phyloP scores from a whole-genome alignment of 805 yeast genomes.

The Priceomyces melissophilus region DNA sequence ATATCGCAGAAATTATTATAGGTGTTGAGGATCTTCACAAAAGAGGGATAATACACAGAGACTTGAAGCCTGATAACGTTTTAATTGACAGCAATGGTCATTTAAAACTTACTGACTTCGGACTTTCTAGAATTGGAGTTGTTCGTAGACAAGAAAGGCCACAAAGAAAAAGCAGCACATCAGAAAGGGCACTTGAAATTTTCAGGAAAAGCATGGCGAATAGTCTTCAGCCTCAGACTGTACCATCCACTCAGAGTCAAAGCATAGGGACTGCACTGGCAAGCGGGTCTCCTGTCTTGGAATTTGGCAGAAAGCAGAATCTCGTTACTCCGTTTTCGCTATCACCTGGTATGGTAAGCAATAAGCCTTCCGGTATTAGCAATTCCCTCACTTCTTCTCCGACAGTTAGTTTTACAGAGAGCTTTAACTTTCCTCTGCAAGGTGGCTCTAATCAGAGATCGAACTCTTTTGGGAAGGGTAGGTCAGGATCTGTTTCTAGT shows the following conservation, averaged over 20 bases:
- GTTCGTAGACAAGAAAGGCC: slow-evolving; percentile 67
- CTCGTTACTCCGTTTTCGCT: slow-evolving; percentile 45
- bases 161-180: slow-evolving; percentile 40
- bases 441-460: slow-evolving; percentile 3
- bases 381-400: slow-evolving; percentile 12
- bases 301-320: slow-evolving; percentile 26
- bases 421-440: slow-evolving; percentile 6
- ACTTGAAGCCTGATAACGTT: slow-evolving; percentile 90
- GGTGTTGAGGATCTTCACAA: slow-evolving; percentile 89
- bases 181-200: slow-evolving; percentile 41
- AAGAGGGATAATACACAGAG: slow-evolving; percentile 90
- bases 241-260: slow-evolving; percentile 10
- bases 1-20: slow-evolving; percentile 84
- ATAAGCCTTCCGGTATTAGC: slow-evolving; percentile 11
- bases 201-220: slow-evolving; percentile 28
- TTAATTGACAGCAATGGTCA: slow-evolving; percentile 86
- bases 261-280: slow-evolving; percentile 5
- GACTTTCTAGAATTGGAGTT: slow-evolving; percentile 85
- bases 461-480: slow-evolving; percentile 5
- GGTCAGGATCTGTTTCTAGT: slow-evolving; percentile 35
- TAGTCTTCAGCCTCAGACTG: slow-evolving; percentile 20
- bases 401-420: slow-evolving; percentile 11
- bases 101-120: slow-evolving; percentile 91
- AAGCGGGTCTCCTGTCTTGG: slow-evolving; percentile 25
- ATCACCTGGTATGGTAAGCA: slow-evolving; percentile 36